Evolutionary conservation across 73 alveolate species (phyloP), one percentile per base, ranked within the genome.

Genomic region (Effrenium voratum): DNA sequence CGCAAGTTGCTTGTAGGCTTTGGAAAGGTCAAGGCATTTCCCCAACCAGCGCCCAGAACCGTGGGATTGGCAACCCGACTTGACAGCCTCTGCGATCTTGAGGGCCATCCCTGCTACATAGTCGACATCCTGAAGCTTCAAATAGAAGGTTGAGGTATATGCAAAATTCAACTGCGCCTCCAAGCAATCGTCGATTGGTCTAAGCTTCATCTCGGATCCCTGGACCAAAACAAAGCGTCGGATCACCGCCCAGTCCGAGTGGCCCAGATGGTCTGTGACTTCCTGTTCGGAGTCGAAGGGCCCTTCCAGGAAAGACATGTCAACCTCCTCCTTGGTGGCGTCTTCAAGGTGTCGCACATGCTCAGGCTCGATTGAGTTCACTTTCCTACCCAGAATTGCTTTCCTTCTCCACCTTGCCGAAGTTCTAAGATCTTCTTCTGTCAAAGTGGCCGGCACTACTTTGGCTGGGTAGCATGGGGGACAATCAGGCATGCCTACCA

Each of bases 161-260:
- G 38, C 75, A 12, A 22, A 2, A 38, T 47, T 82, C 40, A 82
- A 49, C 38, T 82, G 92, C 22, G 92, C 75, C 16, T 82, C 92
- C 44, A 82, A 38, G 36, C 92, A 82, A 49, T 82, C 73, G 50
- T 82, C 92, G 32, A 82, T 49, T 12, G 92, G 92, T 0, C 92
- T 30, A n/a, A 50, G 92, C 38, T 82, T 82, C 52, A n/a, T 4
- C 15, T 82, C 92, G 1, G 92, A 46, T 0, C 92, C 92, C 19
- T 82, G 92, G 1, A 82, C 52, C 15, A 46, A 16, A 0, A 72
- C 82, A 34, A 72, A 72, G 10, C 45, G 24, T 34, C 82, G 22
- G 49, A 72, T 72, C 22, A 72, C 49, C 82, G 82, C 24, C 82
- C 82, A 72, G 49, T 34, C 50, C 30, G n/a, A 46, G 5, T 34